Conservation (phyloP, 306 rosid species). For the Ziziphus jujuba region DNA sequence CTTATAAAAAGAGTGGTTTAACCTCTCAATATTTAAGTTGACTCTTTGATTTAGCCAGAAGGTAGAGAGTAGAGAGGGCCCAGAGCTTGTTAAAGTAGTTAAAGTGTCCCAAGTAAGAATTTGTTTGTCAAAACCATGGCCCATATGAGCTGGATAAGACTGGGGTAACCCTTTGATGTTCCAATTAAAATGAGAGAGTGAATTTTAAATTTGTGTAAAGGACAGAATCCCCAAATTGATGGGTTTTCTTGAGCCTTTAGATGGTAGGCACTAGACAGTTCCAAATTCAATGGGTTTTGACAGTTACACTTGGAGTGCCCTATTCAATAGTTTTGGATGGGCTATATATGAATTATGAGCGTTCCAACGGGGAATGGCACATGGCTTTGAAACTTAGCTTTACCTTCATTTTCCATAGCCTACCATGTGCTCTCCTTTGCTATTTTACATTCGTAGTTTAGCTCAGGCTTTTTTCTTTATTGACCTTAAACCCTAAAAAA, state of each 20-base stretch:
- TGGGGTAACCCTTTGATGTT: conserved; percentile 16
- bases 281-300: conserved; percentile 26
- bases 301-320: conserved; percentile 21
- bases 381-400: background rate
- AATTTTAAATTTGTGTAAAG: background rate
- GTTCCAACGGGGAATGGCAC: too few species aligned
- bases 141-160: conserved; percentile 41
- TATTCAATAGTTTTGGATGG: conserved; percentile 26
- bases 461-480: too few species aligned
- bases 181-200: background rate
- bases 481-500: too few species aligned
- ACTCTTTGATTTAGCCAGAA: background rate
- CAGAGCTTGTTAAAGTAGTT: background rate
- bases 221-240: conserved; percentile 8
- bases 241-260: background rate
- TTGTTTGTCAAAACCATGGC: conserved; percentile 8
- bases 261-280: background rate
- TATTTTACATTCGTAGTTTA: too few species aligned
- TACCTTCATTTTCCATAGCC: background rate
- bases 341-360: conserved; percentile 17
- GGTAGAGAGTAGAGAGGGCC: conserved; percentile 7
- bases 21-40: background rate
- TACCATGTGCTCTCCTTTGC: too few species aligned
- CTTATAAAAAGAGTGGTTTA: background rate
- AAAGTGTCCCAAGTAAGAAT: conserved; percentile 1